phyloP scores from a whole-genome alignment of 1,139 yeast genomes.

The Schwanniomyces etchellsii region DNA sequence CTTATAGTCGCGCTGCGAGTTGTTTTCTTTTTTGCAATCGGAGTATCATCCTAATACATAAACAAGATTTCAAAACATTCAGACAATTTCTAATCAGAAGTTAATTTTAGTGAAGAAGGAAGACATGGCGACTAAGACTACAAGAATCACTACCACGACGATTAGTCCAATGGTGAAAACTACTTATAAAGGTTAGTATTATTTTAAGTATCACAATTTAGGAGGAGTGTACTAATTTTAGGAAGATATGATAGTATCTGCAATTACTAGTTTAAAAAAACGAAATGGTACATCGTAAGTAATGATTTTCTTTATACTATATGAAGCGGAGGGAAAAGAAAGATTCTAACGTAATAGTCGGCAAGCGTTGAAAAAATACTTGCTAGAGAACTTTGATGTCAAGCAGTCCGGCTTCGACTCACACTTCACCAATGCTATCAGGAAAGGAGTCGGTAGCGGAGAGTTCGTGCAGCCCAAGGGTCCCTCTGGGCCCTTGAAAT shows the following conservation, averaged over 20 bases:
- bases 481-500: constrained; percentile 68
- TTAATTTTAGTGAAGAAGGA: no score
- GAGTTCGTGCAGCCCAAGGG: constrained; percentile 87
- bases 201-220: background rate
- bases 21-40: no score
- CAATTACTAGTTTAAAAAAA: constrained; percentile 66
- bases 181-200: constrained; percentile 47
- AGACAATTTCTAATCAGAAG: no score
- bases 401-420: constrained; percentile 64
- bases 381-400: constrained; percentile 56
- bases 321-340: constrained; percentile 3
- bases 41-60: no score
- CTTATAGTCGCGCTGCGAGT: no score
- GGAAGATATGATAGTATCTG: constrained; percentile 71
- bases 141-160: no score
- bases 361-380: constrained; percentile 71
- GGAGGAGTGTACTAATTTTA: constrained; percentile 1
- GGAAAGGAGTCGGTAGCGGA: constrained; percentile 75
- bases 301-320: constrained; percentile 1
- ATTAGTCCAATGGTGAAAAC: constrained; percentile 26
- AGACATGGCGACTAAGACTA: no score
- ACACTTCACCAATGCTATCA: constrained; percentile 71
- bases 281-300: constrained; percentile 76
- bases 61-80: no score
- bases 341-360: constrained; percentile 37